phyloP scores from a whole-genome alignment of 257 asterid genomes.

The Fraxinus cuspidata region DNA sequence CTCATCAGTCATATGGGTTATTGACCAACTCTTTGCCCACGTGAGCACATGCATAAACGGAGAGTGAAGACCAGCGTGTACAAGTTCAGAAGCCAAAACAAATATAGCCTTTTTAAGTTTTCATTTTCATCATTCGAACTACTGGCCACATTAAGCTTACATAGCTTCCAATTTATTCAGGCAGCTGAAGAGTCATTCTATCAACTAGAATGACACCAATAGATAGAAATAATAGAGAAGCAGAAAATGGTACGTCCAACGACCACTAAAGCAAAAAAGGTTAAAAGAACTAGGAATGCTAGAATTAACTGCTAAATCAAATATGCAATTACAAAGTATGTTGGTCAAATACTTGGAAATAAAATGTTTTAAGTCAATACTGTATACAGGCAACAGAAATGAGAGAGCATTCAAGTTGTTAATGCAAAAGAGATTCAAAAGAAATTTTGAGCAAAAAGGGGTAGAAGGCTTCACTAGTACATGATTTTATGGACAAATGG shows the following conservation, averaged over 20 bases:
- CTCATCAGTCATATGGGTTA: slow-evolving; percentile 8
- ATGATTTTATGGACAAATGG: not conserved
- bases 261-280: not conserved
- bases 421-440: not conserved
- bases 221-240: not conserved
- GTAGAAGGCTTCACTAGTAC: not conserved
- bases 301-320: not conserved
- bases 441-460: not conserved
- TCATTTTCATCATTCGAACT: not conserved
- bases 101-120: not conserved
- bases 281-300: not conserved
- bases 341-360: slow-evolving; percentile 7
- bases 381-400: not conserved
- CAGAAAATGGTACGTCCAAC: not conserved
- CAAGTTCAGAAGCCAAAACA: not conserved
- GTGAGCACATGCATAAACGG: not conserved
- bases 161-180: not conserved
- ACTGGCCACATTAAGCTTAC: slow-evolving; percentile 11
- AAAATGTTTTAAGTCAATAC: not conserved
- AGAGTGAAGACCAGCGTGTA: not conserved
- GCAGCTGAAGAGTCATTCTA: not conserved
- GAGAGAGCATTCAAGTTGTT: not conserved
- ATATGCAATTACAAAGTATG: not conserved
- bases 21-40: not conserved
- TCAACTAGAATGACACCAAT: not conserved